These are phyloP conservation scores for Knufia petricola DNA, from an alignment of 2,329 filamentous ascomycete genomes.

Conservation along the genomic window DNA sequence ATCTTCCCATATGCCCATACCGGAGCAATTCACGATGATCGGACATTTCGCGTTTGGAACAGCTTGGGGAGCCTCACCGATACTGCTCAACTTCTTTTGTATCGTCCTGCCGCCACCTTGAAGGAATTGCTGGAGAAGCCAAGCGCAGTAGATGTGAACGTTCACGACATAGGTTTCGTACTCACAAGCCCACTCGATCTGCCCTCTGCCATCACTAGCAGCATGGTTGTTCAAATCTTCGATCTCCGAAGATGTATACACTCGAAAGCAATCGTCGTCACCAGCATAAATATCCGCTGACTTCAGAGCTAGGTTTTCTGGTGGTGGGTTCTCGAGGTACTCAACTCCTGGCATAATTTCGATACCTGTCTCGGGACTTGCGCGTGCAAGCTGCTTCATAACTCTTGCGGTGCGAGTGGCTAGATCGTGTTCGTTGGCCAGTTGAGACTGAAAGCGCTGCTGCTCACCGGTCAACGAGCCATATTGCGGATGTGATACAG, in stretches of 20 bases:
- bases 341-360: constrained; percentile 32
- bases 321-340: constrained; percentile 32
- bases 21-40: constrained; percentile 37
- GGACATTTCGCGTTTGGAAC: neutral
- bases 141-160: constrained; percentile 34
- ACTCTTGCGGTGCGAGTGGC: constrained; percentile 31
- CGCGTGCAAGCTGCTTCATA: constrained; percentile 29
- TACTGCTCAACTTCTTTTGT: constrained; percentile 20
- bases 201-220: constrained; percentile 8
- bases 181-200: constrained; percentile 32
- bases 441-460: constrained; percentile 21
- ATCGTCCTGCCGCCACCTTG: constrained; percentile 29
- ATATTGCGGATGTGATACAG: constrained; percentile 12
- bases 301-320: constrained; percentile 20
- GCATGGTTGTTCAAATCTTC: constrained; percentile 15
- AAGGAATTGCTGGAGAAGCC: constrained; percentile 33
- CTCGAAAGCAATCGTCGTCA: constrained; percentile 30
- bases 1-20: constrained; percentile 33
- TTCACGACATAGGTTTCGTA: constrained; percentile 37
- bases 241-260: constrained; percentile 25
- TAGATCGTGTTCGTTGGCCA: constrained; percentile 28
- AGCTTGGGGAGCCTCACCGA: constrained; percentile 31
- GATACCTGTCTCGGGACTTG: constrained; percentile 31
- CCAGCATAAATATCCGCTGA: constrained; percentile 24
- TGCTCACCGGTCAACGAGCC: neutral